Conservation (phyloP, 2,329 filamentous ascomycete species). For the Aureobasidium sp. region DNA sequence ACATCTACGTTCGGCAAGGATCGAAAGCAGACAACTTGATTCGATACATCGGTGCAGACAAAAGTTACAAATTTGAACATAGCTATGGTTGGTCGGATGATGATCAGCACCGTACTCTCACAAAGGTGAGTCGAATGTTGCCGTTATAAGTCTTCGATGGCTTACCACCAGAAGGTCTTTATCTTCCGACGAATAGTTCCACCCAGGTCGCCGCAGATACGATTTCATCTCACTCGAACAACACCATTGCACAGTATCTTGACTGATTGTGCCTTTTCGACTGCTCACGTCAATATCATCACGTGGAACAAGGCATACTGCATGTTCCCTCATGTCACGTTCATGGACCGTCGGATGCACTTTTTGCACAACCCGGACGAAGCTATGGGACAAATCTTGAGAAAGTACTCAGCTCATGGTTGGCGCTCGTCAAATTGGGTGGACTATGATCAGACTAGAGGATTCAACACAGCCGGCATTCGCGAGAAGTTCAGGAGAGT, state of each 20-base stretch:
- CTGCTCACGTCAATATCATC: conserved; percentile 13
- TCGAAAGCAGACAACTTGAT: conserved; percentile 3
- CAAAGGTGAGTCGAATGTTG: neutral
- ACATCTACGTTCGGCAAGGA: conserved; percentile 12
- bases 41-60: neutral
- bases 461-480: neutral
- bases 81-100: conserved; percentile 9
- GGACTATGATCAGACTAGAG: neutral
- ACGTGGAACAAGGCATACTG: conserved; percentile 14
- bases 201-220: neutral
- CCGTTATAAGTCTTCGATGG: neutral
- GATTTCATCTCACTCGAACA: conserved; percentile 4
- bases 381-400: conserved; percentile 1
- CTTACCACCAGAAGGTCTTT: neutral
- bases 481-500: neutral
- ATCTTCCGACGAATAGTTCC: neutral
- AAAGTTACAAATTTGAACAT: conserved; percentile 1
- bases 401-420: neutral
- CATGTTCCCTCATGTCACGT: conserved; percentile 13
- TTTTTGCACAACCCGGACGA: conserved; percentile 1
- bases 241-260: conserved; percentile 6
- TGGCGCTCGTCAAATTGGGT: conserved; percentile 5
- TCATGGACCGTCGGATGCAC: conserved; percentile 3
- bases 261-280: conserved; percentile 6
- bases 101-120: conserved; percentile 4